Evolutionary conservation across 192 early-diverging fungal species (phyloP).

Genomic region (Allomyces macrogynus): DNA sequence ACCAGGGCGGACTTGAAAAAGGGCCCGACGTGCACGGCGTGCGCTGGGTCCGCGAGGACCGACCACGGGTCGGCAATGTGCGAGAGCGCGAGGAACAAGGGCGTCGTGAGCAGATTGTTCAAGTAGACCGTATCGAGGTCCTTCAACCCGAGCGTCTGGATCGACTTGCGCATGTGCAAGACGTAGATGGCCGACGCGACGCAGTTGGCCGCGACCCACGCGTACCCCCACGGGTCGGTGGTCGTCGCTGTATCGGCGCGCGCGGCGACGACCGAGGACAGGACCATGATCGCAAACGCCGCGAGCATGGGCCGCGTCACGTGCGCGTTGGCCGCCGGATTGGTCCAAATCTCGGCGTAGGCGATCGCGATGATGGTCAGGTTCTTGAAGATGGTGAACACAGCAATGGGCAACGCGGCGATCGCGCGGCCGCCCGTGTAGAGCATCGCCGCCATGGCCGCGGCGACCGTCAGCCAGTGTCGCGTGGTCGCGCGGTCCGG

Average conservation of each 20-base stretch:
- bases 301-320: constrained; percentile 64
- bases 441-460: constrained; percentile 76
- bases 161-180: constrained; percentile 74
- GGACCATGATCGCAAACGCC: constrained; percentile 67
- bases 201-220: constrained; percentile 89
- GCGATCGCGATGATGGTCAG: constrained; percentile 94
- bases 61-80: constrained; percentile 46
- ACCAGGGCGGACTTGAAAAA: constrained; percentile 50
- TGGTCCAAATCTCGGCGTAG: constrained; percentile 60
- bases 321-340: constrained; percentile 28
- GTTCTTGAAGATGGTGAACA: constrained; percentile 98
- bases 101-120: constrained; percentile 81
- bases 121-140: constrained; percentile 97
- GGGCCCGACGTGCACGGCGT: constrained; percentile 25
- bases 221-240: constrained; percentile 38
- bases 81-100: constrained; percentile 44
- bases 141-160: constrained; percentile 76
- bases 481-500: constrained; percentile 39
- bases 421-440: constrained; percentile 83
- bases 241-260: constrained; percentile 41
- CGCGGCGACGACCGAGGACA: constrained; percentile 71
- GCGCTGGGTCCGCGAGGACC: constrained; percentile 18
- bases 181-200: constrained; percentile 68
- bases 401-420: constrained; percentile 54
- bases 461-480: constrained; percentile 69